Conservation (phyloP, 2,329 filamentous ascomycete genomes). For the Sarocladium kiliense region DNA sequence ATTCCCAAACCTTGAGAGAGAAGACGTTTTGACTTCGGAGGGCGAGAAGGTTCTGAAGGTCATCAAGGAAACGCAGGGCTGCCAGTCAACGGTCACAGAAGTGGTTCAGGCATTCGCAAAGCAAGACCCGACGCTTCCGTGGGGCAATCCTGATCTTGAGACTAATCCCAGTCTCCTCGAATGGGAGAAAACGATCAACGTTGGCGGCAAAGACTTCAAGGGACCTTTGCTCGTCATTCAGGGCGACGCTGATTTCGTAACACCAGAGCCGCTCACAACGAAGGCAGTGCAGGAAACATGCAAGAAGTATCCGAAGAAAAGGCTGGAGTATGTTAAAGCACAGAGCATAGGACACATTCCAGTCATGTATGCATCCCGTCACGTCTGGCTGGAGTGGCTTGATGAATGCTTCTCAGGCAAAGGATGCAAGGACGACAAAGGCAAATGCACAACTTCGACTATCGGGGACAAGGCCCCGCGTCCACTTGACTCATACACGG, state of each 20-base stretch:
- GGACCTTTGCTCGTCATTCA: slow-evolving; percentile 33
- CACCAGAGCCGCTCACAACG: slow-evolving; percentile 13
- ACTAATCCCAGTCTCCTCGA: slow-evolving; percentile 6
- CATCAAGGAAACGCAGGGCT: slow-evolving; percentile 14
- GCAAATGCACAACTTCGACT: background rate
- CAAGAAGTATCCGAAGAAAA: slow-evolving; percentile 11
- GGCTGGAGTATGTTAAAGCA: slow-evolving; percentile 16
- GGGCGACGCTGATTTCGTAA: slow-evolving; percentile 20
- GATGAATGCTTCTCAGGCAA: slow-evolving; percentile 15
- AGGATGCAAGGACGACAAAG: slow-evolving; percentile 1
- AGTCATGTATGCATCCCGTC: slow-evolving; percentile 16
- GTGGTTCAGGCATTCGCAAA: slow-evolving; percentile 6
- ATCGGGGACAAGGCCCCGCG: slow-evolving; percentile 4
- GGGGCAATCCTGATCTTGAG: slow-evolving; percentile 3
- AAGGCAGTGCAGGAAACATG: slow-evolving; percentile 18
- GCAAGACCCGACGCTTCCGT: slow-evolving; percentile 11
- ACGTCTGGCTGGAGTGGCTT: slow-evolving; percentile 20
- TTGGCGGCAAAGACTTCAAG: slow-evolving; percentile 24
- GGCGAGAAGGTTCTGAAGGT: slow-evolving; percentile 12
- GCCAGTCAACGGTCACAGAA: background rate
- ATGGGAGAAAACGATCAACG: slow-evolving; percentile 20
- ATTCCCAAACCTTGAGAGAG: slow-evolving; percentile 13
- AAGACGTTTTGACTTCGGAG: slow-evolving; percentile 12
- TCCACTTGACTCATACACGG: background rate
- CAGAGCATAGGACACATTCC: slow-evolving; percentile 14